These are phyloP conservation scores for Salpingoeca rosetta DNA, from an alignment of 78 protist genomes.

Conservation along the genomic window DNA sequence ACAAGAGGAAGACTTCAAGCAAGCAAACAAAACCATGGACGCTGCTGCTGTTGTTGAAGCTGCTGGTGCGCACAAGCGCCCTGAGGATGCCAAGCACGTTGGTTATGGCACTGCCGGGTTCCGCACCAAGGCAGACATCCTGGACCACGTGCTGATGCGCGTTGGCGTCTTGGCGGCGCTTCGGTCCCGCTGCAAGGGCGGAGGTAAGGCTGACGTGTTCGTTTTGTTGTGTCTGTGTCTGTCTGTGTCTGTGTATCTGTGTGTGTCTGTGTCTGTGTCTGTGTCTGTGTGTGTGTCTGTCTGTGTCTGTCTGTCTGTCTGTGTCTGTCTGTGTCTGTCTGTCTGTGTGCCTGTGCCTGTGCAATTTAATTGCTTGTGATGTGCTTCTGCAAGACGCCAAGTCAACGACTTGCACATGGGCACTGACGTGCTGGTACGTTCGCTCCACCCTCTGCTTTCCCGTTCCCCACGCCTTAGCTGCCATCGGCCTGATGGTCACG, in stretches of 20 bases:
- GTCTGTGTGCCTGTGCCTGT: not conserved
- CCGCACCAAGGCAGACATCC: slow-evolving; percentile 14
- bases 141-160: slow-evolving; percentile 14
- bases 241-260: not conserved
- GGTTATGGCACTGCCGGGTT: slow-evolving; percentile 31
- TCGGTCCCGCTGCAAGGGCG: not conserved
- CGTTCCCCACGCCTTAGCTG: not conserved
- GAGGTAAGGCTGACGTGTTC: not conserved
- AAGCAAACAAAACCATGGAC: too few species aligned
- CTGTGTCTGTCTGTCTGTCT: not conserved
- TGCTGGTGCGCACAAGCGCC: too few species aligned
- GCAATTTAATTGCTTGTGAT: not conserved
- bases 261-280: not conserved
- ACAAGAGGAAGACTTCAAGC: too few species aligned
- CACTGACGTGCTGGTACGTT: slow-evolving; percentile 18
- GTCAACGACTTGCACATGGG: not conserved
- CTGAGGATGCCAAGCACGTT: not conserved
- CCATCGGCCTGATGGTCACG: slow-evolving; percentile 55
- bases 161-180: slow-evolving; percentile 38
- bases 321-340: not conserved
- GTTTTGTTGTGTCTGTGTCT: not conserved
- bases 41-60: too few species aligned
- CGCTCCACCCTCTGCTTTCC: slow-evolving; percentile 35
- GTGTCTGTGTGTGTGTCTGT: not conserved
- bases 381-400: not conserved